Base-by-base conservation (phyloP, 1,284 basidiomycete species). In the Somion occarium region DNA sequence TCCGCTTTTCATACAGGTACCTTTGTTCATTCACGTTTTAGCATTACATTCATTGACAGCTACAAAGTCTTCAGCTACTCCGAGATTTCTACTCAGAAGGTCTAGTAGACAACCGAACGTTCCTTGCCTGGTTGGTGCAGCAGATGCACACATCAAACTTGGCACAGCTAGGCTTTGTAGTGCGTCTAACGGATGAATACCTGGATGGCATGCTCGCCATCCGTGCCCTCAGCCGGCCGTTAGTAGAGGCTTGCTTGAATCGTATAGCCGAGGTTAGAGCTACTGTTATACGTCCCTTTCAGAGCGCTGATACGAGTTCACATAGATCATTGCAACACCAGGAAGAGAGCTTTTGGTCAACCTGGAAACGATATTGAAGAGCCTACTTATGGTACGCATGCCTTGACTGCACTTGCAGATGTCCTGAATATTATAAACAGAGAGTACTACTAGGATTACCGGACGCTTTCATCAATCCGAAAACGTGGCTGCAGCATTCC, bases 121-220 rank as follows among this genome's bases (percentile, higher is more conserved):
- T 96, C 62, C 76, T 93, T 9, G 73, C 78, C 5, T 98, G 94
- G 93, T 71, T 96, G 43, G 81, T 92, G 12, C 84, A 91, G 49
- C 86, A 89, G 59, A 80, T 95, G 72, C 65, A 70, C 5, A 73
- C 73, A 0, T 86, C 86, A 57, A 93, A 94, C 65, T 75, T 93
- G 18, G 90, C 91, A 1, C 93, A 97, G 68, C 77, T 88, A 4
- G 86, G 87, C 1, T 95, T 97, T 61, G 71, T 95, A 11, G 78
- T 81, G 5, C 79, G 86, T 46, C 70, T 97, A 15, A 79, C 82
- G 3, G 88, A 93, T 56, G 90, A 93, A 60, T 92, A 91, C 65
- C 68, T 92, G 3, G 78, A 82, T 42, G 88, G 85, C 27, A 78
- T 95, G 64, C 69, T 84, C n/a, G 69, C 72, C 25, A 82, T 76